Evolutionary conservation across 371 early-diverging fungal species (phyloP).

Genomic region (Rhizomucor pusillus): DNA sequence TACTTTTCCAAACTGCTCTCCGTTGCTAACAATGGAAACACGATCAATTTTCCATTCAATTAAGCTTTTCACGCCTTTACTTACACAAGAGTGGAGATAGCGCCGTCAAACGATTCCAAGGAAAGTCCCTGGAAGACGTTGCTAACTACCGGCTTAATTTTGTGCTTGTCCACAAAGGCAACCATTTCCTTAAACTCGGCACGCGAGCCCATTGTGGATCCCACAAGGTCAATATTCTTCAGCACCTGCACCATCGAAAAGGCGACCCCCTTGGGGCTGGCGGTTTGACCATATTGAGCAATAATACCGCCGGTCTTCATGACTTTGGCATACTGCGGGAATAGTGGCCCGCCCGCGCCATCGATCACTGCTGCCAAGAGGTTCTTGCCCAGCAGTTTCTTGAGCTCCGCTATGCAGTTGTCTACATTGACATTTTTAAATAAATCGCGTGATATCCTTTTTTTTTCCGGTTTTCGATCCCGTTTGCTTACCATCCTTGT

Average conservation of each 20-base stretch:
- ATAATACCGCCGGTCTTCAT: conserved; percentile 55
- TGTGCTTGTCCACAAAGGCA: conserved; percentile 53
- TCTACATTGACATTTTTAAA: conserved; percentile 23
- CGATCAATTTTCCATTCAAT: neutral
- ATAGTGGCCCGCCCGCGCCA: conserved; percentile 64
- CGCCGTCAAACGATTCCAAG: conserved; percentile 41
- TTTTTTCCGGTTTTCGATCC: too few species aligned
- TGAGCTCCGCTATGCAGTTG: conserved; percentile 48
- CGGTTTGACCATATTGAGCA: conserved; percentile 14
- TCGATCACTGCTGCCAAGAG: conserved; percentile 61
- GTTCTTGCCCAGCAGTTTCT: conserved; percentile 33
- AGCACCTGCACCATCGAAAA: conserved; percentile 51
- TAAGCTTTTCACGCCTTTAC: neutral
- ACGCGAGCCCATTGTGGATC: conserved; percentile 69
- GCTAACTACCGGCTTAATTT: conserved; percentile 62
- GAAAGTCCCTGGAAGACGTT: conserved; percentile 53
- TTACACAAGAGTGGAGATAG: conserved; percentile 58
- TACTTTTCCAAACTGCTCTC: conserved; percentile 19
- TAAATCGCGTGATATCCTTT: too few species aligned
- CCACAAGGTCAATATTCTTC: conserved; percentile 57
- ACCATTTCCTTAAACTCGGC: conserved; percentile 65
- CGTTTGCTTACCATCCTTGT: conserved; percentile 60
- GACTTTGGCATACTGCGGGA: conserved; percentile 29
- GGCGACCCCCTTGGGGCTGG: conserved; percentile 21
- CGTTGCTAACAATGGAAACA: conserved; percentile 4